A percentile compares a stretch with the other conserved stretches of the same genome.
phyloP scores from a whole-genome alignment of 441 rosid species.

The Populus hybrid region DNA sequence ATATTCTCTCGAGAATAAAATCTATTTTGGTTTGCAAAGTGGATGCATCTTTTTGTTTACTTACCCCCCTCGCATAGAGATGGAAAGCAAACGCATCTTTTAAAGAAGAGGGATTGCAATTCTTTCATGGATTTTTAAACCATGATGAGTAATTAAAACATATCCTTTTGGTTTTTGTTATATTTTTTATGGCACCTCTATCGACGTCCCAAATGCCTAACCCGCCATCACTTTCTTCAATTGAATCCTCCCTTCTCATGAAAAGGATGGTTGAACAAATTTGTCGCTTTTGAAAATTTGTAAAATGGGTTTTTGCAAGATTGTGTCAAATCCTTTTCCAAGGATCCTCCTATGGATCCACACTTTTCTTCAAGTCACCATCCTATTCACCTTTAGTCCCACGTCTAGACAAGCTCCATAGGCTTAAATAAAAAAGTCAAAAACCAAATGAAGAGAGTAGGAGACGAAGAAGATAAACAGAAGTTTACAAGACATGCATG shows the following conservation, averaged over 20 bases:
- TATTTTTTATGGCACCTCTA: background rate
- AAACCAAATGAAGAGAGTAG: constrained; percentile 11
- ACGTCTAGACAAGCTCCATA: constrained; percentile 32
- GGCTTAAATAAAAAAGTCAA: constrained; percentile 15
- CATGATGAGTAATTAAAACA: too few species aligned
- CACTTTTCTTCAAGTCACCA: constrained; percentile 35
- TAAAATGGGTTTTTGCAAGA: background rate
- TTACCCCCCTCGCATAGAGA: too few species aligned
- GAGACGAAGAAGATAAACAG: background rate
- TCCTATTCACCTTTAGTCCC: constrained; percentile 27
- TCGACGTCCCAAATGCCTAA: background rate
- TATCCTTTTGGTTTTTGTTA: background rate
- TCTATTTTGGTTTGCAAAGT: too few species aligned
- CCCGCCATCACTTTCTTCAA: background rate
- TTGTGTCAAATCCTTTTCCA: constrained; percentile 40
- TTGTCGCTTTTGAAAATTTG: background rate
- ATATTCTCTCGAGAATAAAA: too few species aligned
- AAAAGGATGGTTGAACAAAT: constrained; percentile 17
- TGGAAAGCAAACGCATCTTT: too few species aligned
- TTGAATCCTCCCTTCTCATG: background rate
- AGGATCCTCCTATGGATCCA: constrained; percentile 36
- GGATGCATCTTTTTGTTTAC: too few species aligned
- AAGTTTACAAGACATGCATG: constrained; percentile 3
- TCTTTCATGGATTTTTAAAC: too few species aligned
- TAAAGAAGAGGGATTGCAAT: too few species aligned